Conservation (phyloP, 495 filamentous ascomycete species). For the Parathielavia hyrcaniae region DNA sequence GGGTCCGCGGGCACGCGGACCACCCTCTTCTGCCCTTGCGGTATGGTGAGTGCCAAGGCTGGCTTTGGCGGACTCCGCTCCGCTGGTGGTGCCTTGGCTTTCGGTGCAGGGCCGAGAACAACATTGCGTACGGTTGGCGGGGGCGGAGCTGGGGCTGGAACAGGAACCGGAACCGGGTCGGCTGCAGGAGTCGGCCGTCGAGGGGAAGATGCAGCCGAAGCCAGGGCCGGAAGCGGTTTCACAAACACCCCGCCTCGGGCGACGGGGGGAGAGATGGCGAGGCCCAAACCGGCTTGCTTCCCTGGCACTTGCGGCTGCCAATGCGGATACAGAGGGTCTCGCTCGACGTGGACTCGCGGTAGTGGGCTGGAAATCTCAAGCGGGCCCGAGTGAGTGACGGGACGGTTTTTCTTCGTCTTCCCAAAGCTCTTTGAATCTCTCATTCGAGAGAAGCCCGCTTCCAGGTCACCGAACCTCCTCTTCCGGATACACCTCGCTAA, state of each 20-base stretch:
- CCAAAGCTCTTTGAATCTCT: slow-evolving; percentile 31
- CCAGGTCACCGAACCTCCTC: slow-evolving; percentile 33
- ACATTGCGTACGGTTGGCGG: slow-evolving; percentile 1
- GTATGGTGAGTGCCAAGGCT: slow-evolving; percentile 33
- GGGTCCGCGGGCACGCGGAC: slow-evolving; percentile 16
- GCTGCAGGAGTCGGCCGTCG: background rate
- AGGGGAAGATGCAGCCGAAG: background rate
- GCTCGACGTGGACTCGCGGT: slow-evolving; percentile 24
- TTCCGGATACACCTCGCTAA: slow-evolving; percentile 37
- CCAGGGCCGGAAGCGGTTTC: background rate
- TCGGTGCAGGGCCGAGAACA: slow-evolving; percentile 13
- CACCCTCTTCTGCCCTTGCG: slow-evolving; percentile 12
- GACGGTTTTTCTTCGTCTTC: slow-evolving; percentile 16
- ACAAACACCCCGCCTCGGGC: slow-evolving; percentile 3
- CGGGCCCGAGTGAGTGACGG: slow-evolving; percentile 4
- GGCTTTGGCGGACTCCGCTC: slow-evolving; percentile 29
- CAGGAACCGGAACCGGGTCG: background rate
- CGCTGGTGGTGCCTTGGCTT: slow-evolving; percentile 19
- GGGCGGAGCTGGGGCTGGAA: background rate
- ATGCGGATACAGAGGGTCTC: slow-evolving; percentile 20
- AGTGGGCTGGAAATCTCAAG: slow-evolving; percentile 36
- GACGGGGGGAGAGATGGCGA: slow-evolving; percentile 33
- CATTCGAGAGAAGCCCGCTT: slow-evolving; percentile 37
- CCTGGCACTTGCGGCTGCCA: slow-evolving; percentile 15
- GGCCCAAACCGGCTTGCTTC: slow-evolving; percentile 29